Conservation (phyloP, 805 yeast genomes). For the Metschnikowia lochheadii region DNA sequence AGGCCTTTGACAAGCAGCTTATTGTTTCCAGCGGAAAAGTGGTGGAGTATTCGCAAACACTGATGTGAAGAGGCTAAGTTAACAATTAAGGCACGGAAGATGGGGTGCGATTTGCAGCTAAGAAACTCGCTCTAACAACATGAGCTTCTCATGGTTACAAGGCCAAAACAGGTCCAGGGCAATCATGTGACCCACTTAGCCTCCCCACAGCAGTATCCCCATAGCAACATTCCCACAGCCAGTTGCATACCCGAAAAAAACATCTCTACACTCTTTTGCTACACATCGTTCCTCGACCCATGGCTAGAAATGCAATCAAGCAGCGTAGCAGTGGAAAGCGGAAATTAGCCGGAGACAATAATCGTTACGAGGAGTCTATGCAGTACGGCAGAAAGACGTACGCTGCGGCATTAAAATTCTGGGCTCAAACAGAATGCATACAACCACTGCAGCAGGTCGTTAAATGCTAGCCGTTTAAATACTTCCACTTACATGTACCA, state of each 20-base stretch:
- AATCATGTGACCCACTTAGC: neutral
- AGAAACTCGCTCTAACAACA: neutral
- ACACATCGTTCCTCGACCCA: no score
- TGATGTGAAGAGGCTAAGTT: neutral
- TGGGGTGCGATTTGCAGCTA: neutral
- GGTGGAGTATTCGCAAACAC: neutral
- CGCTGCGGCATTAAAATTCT: constrained; percentile 1
- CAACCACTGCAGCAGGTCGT: neutral
- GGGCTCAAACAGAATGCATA: neutral
- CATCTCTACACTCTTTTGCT: no score
- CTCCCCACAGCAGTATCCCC: no score
- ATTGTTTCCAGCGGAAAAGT: constrained; percentile 23
- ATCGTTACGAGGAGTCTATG: neutral
- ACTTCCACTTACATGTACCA: neutral
- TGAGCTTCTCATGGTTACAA: no score
- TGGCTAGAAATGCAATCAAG: no score
- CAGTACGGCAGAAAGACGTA: neutral
- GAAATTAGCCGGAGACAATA: neutral
- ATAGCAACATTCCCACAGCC: no score
- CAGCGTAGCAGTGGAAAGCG: neutral
- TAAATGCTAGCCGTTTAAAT: neutral
- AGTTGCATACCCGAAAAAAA: no score
- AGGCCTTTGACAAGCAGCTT: constrained; percentile 46
- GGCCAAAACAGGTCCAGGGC: no score
- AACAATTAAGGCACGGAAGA: neutral